Conservation (phyloP, 192 early-diverging fungal genomes). For the Gamsiella multidivaricata region DNA sequence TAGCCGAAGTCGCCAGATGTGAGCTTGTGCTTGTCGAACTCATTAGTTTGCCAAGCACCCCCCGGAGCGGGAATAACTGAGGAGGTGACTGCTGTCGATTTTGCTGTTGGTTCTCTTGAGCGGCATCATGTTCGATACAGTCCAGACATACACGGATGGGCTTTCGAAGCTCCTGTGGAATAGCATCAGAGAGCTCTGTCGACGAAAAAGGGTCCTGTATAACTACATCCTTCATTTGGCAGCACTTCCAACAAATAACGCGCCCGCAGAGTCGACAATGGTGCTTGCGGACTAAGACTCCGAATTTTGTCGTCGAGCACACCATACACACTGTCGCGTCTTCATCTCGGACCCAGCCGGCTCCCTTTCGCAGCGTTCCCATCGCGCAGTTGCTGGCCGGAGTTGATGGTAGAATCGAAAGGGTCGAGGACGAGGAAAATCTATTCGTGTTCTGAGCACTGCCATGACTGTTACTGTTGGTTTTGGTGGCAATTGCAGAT, state of each 20-base stretch:
- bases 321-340: conserved; percentile 54
- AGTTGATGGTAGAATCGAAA: conserved; percentile 8
- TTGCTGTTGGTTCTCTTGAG: background rate
- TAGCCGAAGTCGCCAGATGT: conserved; percentile 14
- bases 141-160: conserved; percentile 40
- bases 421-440: background rate
- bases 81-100: conserved; percentile 8
- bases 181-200: background rate
- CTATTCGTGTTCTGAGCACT: background rate
- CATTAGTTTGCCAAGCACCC: conserved; percentile 32
- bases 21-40: conserved; percentile 15
- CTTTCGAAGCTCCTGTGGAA: conserved; percentile 12
- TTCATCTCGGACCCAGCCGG: conserved; percentile 49
- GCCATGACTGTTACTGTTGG: background rate
- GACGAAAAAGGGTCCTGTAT: background rate
- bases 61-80: conserved; percentile 20
- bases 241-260: conserved; percentile 72
- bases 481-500: background rate
- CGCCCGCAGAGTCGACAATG: conserved; percentile 81
- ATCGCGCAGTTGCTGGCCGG: background rate
- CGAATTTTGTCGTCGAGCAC: conserved; percentile 41
- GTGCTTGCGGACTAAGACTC: conserved; percentile 59
- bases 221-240: conserved; percentile 48
- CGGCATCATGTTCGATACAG: conserved; percentile 37
- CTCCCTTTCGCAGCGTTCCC: conserved; percentile 33